Percentiles rank a stretch among this genome's conserved stretches.
Conservation (phyloP, 805 yeast species). For the Cyberlindnera mycetangii region DNA sequence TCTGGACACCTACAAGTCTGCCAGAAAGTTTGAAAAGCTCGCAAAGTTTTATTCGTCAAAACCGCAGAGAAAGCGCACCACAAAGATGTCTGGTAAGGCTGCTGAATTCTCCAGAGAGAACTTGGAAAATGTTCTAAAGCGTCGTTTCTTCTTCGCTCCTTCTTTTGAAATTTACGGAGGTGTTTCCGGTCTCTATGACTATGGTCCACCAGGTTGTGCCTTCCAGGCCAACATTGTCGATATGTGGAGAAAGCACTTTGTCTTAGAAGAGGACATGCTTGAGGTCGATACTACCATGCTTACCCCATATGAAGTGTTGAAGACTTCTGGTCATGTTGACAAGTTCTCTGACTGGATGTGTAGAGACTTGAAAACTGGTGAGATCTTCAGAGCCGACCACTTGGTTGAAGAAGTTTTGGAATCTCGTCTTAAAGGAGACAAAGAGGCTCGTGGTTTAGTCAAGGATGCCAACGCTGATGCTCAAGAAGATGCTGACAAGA, state of each 20-base stretch:
- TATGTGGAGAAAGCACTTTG: slow-evolving; percentile 96
- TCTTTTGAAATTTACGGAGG: slow-evolving; percentile 98
- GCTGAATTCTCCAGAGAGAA: slow-evolving; percentile 74
- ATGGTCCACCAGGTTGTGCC: slow-evolving; percentile 99
- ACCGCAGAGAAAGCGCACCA: background rate
- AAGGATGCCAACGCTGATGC: slow-evolving; percentile 53
- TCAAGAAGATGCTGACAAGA: slow-evolving; percentile 74
- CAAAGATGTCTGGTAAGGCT: slow-evolving; percentile 18
- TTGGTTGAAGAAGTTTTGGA: slow-evolving; percentile 97
- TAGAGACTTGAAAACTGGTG: slow-evolving; percentile 92
- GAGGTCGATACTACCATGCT: slow-evolving; percentile 98
- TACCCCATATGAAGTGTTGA: slow-evolving; percentile 95
- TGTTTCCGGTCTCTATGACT: slow-evolving; percentile 95
- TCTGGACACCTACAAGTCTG: slow-evolving; percentile 1
- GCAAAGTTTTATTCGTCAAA: background rate
- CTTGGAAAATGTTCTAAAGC: slow-evolving; percentile 85
- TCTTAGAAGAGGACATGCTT: slow-evolving; percentile 96
- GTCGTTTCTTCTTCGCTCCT: slow-evolving; percentile 97
- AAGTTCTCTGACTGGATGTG: slow-evolving; percentile 99
- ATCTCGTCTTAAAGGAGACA: slow-evolving; percentile 93
- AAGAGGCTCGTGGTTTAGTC: slow-evolving; percentile 87
- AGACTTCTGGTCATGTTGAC: slow-evolving; percentile 99
- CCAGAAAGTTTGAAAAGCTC: background rate
- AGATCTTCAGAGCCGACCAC: slow-evolving; percentile 98
- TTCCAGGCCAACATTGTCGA: slow-evolving; percentile 95